phyloP scores from a whole-genome alignment of 352 stramenopile genomes.

The Phytopythium chamaehyphon region DNA sequence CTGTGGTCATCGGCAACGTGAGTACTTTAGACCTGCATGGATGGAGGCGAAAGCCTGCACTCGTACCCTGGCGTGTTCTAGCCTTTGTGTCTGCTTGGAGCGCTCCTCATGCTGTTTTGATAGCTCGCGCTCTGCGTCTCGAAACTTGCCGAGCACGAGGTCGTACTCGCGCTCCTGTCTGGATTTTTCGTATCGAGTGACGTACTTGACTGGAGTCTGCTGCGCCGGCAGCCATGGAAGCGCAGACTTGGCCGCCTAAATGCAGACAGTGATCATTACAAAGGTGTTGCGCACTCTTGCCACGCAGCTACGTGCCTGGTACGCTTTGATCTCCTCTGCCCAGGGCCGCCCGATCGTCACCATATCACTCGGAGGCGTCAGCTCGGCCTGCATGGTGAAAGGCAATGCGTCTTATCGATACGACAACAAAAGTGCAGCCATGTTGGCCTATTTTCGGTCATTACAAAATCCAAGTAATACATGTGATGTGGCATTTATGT shows the following conservation, averaged over 20 bases:
- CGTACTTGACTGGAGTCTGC: constrained; percentile 46
- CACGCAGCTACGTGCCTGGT: background rate
- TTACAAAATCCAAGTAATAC: too few species aligned
- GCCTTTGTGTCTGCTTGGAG: constrained; percentile 22
- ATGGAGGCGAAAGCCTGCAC: background rate
- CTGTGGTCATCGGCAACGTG: constrained; percentile 11
- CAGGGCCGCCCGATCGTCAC: constrained; percentile 2
- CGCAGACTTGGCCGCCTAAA: constrained; percentile 49
- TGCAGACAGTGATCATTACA: background rate
- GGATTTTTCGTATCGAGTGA: constrained; percentile 70
- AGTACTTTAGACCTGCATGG: background rate
- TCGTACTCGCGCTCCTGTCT: constrained; percentile 70
- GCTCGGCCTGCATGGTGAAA: background rate
- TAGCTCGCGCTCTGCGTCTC: constrained; percentile 47
- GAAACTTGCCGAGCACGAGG: constrained; percentile 59
- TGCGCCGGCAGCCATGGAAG: constrained; percentile 59
- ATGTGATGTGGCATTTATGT: too few species aligned
- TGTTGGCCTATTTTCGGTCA: too few species aligned
- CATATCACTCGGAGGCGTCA: background rate
- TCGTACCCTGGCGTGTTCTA: constrained; percentile 38
- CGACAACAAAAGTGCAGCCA: background rate
- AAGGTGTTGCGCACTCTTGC: background rate
- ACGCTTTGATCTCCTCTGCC: constrained; percentile 5
- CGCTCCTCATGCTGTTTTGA: constrained; percentile 27
- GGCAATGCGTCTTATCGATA: background rate